These are phyloP conservation scores for Kuraishia floccosa DNA, from an alignment of 805 yeast genomes.

Conservation along the genomic window DNA sequence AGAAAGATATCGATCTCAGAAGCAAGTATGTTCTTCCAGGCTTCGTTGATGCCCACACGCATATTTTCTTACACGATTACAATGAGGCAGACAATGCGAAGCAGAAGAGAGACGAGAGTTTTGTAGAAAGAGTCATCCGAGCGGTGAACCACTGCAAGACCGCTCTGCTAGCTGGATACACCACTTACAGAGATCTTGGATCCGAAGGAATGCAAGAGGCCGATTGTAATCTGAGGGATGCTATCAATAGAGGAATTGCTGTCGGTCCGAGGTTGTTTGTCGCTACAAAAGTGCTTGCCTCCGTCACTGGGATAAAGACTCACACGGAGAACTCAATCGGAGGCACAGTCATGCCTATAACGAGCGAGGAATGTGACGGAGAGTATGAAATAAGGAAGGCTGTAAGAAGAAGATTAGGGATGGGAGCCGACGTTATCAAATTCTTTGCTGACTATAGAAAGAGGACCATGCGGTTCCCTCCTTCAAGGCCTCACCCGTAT, in stretches of 20 bases:
- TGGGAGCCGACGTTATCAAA: slow-evolving; percentile 16
- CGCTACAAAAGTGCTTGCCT: slow-evolving; percentile 14
- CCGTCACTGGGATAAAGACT: slow-evolving; percentile 11
- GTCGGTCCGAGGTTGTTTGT: slow-evolving; percentile 15
- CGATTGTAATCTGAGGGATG: slow-evolving; percentile 16
- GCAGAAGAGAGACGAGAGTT: slow-evolving; percentile 15
- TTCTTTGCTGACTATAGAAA: slow-evolving; percentile 16
- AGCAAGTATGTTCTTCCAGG: slow-evolving; percentile 14
- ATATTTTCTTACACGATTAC: slow-evolving; percentile 16
- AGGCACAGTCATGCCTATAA: slow-evolving; percentile 11
- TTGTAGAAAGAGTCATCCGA: slow-evolving; percentile 14
- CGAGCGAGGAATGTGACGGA: slow-evolving; percentile 16
- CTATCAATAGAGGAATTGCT: slow-evolving; percentile 14
- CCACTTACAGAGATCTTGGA: slow-evolving; percentile 17
- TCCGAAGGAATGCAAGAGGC: slow-evolving; percentile 17
- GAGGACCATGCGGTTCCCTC: slow-evolving; percentile 15
- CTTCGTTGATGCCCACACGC: slow-evolving; percentile 18
- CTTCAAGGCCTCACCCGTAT: slow-evolving; percentile 15
- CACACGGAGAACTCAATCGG: slow-evolving; percentile 14
- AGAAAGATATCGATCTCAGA: slow-evolving; percentile 11
- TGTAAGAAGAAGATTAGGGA: slow-evolving; percentile 13
- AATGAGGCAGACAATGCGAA: slow-evolving; percentile 14
- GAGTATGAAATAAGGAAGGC: slow-evolving; percentile 14
- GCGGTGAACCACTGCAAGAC: slow-evolving; percentile 13
- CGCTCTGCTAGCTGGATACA: slow-evolving; percentile 14